These are phyloP conservation scores for Plenodomus lindquistii DNA, from an alignment of 2,329 filamentous ascomycete species.

Conservation along the genomic window DNA sequence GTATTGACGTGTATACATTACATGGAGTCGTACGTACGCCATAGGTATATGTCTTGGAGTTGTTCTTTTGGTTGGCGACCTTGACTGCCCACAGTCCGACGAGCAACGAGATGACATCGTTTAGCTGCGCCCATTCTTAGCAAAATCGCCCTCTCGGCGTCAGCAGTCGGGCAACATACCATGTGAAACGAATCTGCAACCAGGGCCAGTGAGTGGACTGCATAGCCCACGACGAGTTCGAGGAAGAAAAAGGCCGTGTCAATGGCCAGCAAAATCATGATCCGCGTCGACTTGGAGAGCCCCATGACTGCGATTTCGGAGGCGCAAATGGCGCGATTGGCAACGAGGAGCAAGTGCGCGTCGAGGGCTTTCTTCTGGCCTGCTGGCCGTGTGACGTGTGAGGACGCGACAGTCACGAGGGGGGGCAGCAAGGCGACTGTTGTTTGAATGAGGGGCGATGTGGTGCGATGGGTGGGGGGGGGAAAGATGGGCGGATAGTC, in stretches of 20 bases:
- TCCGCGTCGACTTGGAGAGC: constrained; percentile 90
- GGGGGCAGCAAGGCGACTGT: neutral
- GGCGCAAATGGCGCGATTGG: constrained; percentile 2
- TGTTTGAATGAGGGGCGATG: neutral
- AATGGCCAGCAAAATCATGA: constrained; percentile 89
- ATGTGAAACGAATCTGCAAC: constrained; percentile 99
- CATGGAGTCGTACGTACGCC: constrained; percentile 63
- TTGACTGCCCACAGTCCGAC: constrained; percentile 96
- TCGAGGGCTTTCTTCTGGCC: neutral
- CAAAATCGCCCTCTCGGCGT: neutral
- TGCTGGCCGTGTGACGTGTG: neutral
- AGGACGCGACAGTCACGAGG: neutral
- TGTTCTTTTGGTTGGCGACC: constrained; percentile 77
- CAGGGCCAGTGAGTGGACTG: constrained; percentile 87
- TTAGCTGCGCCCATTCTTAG: constrained; percentile 62
- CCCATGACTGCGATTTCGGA: constrained; percentile 61
- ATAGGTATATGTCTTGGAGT: constrained; percentile 90
- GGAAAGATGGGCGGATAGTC: neutral
- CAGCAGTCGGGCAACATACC: constrained; percentile 56
- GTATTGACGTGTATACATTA: neutral
- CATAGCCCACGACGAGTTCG: constrained; percentile 80
- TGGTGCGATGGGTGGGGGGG: neutral
- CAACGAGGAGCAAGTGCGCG: neutral
- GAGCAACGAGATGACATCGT: constrained; percentile 92
- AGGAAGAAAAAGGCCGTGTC: constrained; percentile 88